A percentile compares a stretch with the other conserved stretches of the same genome.
Evolutionary conservation across 306 rosid genomes (phyloP).

Genomic region (Canavalia gladiata): DNA sequence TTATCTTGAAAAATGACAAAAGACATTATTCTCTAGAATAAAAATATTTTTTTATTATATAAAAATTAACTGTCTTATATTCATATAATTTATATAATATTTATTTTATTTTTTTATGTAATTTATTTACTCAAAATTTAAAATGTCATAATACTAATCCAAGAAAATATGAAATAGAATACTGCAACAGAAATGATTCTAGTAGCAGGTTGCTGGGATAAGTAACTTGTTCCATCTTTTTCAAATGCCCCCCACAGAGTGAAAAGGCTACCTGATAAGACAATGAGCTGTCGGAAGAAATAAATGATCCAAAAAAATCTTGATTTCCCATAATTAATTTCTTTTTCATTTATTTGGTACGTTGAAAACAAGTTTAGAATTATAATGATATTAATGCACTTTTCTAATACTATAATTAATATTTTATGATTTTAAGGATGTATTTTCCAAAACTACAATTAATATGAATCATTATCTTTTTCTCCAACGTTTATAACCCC

Average conservation of each 20-base stretch:
- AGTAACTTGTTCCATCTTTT: conserved; percentile 48
- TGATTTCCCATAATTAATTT: too few species aligned
- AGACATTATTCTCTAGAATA: neutral
- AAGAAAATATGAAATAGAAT: neutral
- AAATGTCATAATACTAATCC: neutral
- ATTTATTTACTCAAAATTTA: neutral
- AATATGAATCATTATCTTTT: too few species aligned
- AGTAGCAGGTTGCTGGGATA: neutral
- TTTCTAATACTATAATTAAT: too few species aligned
- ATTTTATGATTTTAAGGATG: too few species aligned
- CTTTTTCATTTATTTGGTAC: too few species aligned
- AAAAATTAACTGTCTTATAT: neutral
- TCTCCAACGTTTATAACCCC: neutral
- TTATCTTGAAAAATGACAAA: neutral
- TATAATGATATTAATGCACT: too few species aligned
- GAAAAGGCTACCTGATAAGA: conserved; percentile 38
- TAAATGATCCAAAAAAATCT: conserved; percentile 10
- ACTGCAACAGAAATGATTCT: neutral
- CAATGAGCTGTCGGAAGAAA: conserved; percentile 24
- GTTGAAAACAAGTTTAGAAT: too few species aligned
- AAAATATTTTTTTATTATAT: too few species aligned
- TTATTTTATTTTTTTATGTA: too few species aligned
- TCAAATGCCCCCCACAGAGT: conserved; percentile 41
- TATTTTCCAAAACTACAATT: too few species aligned
- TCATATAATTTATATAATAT: neutral